Base-by-base conservation (phyloP, 441 rosid genomes). In the Bruguiera hainesii region DNA sequence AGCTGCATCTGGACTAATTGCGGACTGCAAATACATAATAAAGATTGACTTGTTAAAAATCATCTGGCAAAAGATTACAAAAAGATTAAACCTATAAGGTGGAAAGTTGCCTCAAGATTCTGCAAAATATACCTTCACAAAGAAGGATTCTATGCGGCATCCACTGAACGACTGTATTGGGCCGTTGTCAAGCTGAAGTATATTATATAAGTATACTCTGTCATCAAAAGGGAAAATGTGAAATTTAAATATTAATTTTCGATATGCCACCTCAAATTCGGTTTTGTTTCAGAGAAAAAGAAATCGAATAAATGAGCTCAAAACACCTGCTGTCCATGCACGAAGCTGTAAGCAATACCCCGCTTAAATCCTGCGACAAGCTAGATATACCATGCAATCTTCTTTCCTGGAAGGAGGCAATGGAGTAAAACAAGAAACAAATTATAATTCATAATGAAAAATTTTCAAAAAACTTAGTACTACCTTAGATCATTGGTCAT, bases 241-340 rank as follows among this genome's bases (percentile, higher is more conserved):
- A 39, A 31, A 15, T 63, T 53, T 13, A 1, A 0, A 7, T 39
- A 20, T 46, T 46, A 3, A n/a, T 6, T 31, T 29, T 3, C 3
- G 13, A 56, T 56, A 61, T 26, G 42, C 26, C 21, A 26, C 10
- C 7, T 52, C n/a, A 42, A 28, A 52, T 59, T 11, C 16, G 28
- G 28, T 1, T 72, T 28, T n/a, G 21, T 26, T 71, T 39, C 51
- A 28, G 46, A 66, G 61, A 26, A 66, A 56, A 69, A 39, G 3
- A 4, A 46, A 25, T 20, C 42, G 19, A 20, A 48, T 56, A 37
- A 57, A 66, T 18, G 10, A 64, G 30, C 21, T 29, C 1, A 60
- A 39, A 28, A 18, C 72, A 91, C 98, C 92, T 89, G 62, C 83
- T 85, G 76, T 89, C 96, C 92, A 85, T 94, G 92, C 96, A 91